Evolutionary conservation across 2,329 filamentous ascomycete species (phyloP).

Genomic region (Tolypocladium tropicale): DNA sequence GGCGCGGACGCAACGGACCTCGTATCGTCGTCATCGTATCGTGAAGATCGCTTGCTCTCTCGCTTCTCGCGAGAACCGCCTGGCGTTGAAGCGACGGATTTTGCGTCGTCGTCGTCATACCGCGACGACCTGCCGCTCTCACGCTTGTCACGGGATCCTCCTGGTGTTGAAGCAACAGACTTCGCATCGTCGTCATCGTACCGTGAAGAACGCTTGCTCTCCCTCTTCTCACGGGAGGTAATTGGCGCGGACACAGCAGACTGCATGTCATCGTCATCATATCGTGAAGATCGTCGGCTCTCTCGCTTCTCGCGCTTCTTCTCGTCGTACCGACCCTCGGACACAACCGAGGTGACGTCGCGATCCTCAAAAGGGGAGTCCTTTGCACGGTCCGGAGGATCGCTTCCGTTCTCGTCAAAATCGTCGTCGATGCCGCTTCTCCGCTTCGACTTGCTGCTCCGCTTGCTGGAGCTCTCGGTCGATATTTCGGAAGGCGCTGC

Average conservation of each 20-base stretch:
- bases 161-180: constrained; percentile 23
- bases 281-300: constrained; percentile 4
- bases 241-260: constrained; percentile 24
- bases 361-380: constrained; percentile 31
- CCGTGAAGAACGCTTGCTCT: constrained; percentile 3
- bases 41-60: constrained; percentile 5
- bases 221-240: no score
- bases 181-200: constrained; percentile 35
- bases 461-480: constrained; percentile 23
- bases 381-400: constrained; percentile 26
- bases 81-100: not conserved
- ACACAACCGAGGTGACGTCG: constrained; percentile 40
- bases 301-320: constrained; percentile 22
- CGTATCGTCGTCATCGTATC: constrained; percentile 32
- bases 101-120: constrained; percentile 26
- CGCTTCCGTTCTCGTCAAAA: constrained; percentile 20
- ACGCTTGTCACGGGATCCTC: constrained; percentile 4
- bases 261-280: constrained; percentile 35
- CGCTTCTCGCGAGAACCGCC: constrained; percentile 19
- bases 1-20: constrained; percentile 27
- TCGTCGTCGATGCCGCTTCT: constrained; percentile 25
- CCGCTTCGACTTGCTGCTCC: constrained; percentile 29
- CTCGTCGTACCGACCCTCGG: constrained; percentile 28
- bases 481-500: constrained; percentile 26
- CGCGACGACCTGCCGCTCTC: constrained; percentile 16